Evolutionary conservation across 1,284 basidiomycete species (phyloP).

Genomic region (Schizophyllum commune): DNA sequence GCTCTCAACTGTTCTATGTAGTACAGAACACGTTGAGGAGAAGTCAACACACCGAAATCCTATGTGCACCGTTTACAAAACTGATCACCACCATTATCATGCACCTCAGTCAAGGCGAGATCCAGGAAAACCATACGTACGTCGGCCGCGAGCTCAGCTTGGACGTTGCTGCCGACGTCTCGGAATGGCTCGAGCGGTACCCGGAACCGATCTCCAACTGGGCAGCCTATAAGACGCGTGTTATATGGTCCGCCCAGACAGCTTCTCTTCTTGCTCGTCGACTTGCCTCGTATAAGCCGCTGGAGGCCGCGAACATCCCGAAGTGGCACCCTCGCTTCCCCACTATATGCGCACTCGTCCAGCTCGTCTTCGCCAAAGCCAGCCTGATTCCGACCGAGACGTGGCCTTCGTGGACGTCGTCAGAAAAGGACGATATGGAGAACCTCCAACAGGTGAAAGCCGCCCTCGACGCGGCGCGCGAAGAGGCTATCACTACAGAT

Average conservation of each 20-base stretch:
- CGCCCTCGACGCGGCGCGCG: background rate
- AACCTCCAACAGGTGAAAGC: background rate
- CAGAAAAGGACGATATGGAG: background rate
- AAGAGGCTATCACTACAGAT: too few species aligned
- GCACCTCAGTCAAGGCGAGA: background rate
- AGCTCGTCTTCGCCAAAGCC: background rate
- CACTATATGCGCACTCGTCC: background rate
- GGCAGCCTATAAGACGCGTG: background rate
- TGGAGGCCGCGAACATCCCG: background rate
- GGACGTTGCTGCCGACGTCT: background rate
- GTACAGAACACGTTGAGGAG: background rate
- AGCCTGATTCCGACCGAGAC: background rate
- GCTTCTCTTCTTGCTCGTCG: background rate
- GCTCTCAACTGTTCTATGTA: background rate
- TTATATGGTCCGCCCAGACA: background rate
- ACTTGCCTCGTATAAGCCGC: background rate
- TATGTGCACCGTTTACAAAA: background rate
- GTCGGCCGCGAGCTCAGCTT: background rate
- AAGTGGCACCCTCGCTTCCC: background rate
- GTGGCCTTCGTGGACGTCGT: background rate
- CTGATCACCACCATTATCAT: background rate
- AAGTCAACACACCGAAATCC: background rate
- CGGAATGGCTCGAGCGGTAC: background rate
- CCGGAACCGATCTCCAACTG: background rate
- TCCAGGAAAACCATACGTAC: background rate